These are phyloP conservation scores for Cladosporium sp. DNA, from an alignment of 2,329 filamentous ascomycete genomes.

Conservation along the genomic window DNA sequence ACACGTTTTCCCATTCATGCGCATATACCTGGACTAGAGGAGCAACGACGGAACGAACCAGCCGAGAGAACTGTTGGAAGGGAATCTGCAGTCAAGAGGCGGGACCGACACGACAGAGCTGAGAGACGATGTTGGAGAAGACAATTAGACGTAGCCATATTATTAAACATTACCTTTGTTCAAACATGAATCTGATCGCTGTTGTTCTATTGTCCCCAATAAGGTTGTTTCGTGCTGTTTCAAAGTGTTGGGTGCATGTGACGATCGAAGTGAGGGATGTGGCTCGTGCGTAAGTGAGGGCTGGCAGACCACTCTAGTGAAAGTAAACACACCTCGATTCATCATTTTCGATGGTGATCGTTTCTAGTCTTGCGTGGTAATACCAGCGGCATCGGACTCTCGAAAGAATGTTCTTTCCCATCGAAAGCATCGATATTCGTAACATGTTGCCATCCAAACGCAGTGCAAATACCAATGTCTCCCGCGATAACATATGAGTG, in stretches of 20 bases:
- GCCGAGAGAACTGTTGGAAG: background rate
- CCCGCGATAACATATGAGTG: background rate
- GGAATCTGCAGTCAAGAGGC: background rate
- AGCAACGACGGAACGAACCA: conserved; percentile 1
- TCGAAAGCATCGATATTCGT: background rate
- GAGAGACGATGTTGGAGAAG: background rate
- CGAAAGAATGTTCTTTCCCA: background rate
- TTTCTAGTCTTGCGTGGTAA: background rate
- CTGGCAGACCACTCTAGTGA: background rate
- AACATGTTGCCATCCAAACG: background rate
- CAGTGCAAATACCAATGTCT: background rate
- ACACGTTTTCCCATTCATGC: background rate
- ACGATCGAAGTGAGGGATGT: background rate
- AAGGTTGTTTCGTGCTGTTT: background rate
- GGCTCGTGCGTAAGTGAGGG: background rate
- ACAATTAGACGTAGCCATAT: background rate
- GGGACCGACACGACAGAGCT: background rate
- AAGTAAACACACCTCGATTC: background rate
- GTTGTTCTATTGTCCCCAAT: background rate
- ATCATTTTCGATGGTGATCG: background rate
- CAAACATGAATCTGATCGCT: background rate
- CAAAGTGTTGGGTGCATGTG: background rate
- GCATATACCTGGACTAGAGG: background rate
- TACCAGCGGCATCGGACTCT: background rate
- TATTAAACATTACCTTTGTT: background rate